Conservation (phyloP, 2,329 filamentous ascomycete genomes). For the Polychaeton citri region DNA sequence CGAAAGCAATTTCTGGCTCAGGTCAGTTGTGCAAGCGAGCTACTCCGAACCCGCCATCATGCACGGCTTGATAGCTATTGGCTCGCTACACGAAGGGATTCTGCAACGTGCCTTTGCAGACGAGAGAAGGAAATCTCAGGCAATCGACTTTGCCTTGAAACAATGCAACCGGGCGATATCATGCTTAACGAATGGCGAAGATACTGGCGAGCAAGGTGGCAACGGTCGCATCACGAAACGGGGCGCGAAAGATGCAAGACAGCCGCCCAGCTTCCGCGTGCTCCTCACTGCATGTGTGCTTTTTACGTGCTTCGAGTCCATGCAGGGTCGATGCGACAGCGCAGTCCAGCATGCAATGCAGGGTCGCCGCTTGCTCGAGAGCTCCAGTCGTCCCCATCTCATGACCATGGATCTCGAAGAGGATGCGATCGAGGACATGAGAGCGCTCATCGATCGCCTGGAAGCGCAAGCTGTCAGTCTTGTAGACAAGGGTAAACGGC, state of each 20-base stretch:
- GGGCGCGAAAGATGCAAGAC: not conserved
- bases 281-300: conserved; percentile 20
- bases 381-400: conserved; percentile 8
- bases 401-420: conserved; percentile 12
- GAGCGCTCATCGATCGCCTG: conserved; percentile 17
- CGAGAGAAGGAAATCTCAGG: conserved; percentile 17
- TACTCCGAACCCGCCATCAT: conserved; percentile 20
- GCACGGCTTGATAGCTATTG: conserved; percentile 21
- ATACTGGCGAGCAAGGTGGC: conserved; percentile 6
- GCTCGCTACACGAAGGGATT: conserved; percentile 20
- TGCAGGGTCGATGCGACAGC: conserved; percentile 21
- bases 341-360: conserved; percentile 21
- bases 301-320: conserved; percentile 21
- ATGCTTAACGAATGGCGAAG: conserved; percentile 11
- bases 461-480: conserved; percentile 20
- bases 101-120: conserved; percentile 18
- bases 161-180: conserved; percentile 21
- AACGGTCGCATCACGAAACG: conserved; percentile 5
- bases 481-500: conserved; percentile 16
- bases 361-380: conserved; percentile 15
- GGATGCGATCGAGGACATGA: conserved; percentile 20
- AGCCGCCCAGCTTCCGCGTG: conserved; percentile 10
- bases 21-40: conserved; percentile 19
- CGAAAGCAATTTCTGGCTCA: conserved; percentile 19
- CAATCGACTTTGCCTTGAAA: conserved; percentile 19